phyloP scores from a whole-genome alignment of 208 protist genomes.

The Angomonas desouzai region DNA sequence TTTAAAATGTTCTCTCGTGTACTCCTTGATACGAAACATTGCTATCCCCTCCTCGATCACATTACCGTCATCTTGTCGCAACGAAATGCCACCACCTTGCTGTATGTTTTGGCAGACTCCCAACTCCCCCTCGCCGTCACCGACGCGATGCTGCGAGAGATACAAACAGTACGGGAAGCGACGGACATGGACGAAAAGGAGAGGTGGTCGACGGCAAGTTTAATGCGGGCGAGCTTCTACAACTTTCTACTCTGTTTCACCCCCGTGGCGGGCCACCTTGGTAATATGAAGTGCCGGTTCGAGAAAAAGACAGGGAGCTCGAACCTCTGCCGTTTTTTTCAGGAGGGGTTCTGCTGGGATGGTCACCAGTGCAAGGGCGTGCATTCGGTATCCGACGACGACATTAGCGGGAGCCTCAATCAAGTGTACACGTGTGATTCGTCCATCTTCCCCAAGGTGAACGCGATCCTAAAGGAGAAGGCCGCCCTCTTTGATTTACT shows the following conservation, averaged over 20 bases:
- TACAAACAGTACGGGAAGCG: neutral
- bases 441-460: neutral
- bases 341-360: conserved; percentile 11
- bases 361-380: conserved; percentile 16
- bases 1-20: conserved; percentile 4
- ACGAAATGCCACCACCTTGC: neutral
- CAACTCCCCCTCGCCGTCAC: conserved; percentile 4
- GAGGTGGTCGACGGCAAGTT: neutral
- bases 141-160: conserved; percentile 1
- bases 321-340: conserved; percentile 2
- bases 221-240: neutral
- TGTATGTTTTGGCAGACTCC: conserved; percentile 6
- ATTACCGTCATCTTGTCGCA: conserved; percentile 9
- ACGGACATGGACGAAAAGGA: neutral
- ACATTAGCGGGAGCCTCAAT: neutral
- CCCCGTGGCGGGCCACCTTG: neutral
- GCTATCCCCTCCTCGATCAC: conserved; percentile 5
- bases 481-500: neutral
- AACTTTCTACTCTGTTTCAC: conserved; percentile 11
- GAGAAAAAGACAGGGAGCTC: neutral
- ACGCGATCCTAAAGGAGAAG: neutral
- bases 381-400: neutral
- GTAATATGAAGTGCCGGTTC: neutral
- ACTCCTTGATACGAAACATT: neutral
- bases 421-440: neutral